Base-by-base conservation (phyloP, 2,329 filamentous ascomycete species). In the Colletotrichum shisoi region DNA sequence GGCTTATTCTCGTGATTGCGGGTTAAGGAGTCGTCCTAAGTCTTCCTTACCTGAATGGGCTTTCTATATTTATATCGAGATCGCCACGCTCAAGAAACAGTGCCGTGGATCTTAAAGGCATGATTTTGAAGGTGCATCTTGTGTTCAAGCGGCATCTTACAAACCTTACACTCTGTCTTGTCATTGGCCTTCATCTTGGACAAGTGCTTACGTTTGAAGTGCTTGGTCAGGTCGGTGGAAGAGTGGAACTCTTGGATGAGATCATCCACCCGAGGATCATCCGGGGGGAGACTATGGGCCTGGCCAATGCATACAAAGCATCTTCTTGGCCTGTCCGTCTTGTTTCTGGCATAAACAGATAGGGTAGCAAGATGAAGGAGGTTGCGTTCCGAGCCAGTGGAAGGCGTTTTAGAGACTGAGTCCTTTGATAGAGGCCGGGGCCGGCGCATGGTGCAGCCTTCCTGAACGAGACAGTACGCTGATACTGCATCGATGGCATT, bases 151-250 rank as follows among this genome's bases (percentile, higher is more conserved):
- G 49, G 62, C 19, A 66, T 59, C 21, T 63, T 34, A 54, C 53
- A 70, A 21, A 64, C 51, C 34, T 51, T 46, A 54, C 51, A 70
- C 27, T 63, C 19, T 39, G 39, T 46, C 39, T 56, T 52, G 37
- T 64, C 19, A 7, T 37, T 31, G 15, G 46, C 37, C 57, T 37
- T 45, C 3, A 70, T 42, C 24, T 57, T 60, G 6, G 45, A 58
- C 24, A 70, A 57, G 62, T 70, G 61, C 39, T 52, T 69, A 8
- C 52, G 57, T n/a, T 54, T 58, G 21, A 70, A 70, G 56, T 70
- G 59, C 39, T 62, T 70, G 12, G 40, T 63, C 11, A 70, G 51
- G 57, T 65, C 67, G 11, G 60, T 60, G 15, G 60, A 48, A n/a
- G 63, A 67, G 46, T 70, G 61, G 42, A 70, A 68, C 21, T 65